Conservation (phyloP, 345 rosid genomes). For the Eucalyptus leucophloia region DNA sequence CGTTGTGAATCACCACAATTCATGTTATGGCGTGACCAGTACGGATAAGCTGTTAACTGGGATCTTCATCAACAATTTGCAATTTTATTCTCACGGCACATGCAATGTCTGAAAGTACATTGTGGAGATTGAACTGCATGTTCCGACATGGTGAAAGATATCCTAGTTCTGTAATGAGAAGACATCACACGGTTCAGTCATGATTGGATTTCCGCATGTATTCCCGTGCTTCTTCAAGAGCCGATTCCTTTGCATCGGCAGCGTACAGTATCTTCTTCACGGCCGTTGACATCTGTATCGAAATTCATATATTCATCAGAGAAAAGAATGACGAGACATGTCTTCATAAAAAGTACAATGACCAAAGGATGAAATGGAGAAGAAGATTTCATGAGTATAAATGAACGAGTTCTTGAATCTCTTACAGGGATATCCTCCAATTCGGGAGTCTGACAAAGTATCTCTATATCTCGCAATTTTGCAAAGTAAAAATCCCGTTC, state of each 20-base stretch:
- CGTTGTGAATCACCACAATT: background rate
- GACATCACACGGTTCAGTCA: constrained; percentile 3
- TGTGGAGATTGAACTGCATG: background rate
- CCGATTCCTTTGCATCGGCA: constrained; percentile 67
- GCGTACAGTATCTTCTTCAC: constrained; percentile 85
- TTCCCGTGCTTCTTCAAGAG: constrained; percentile 79
- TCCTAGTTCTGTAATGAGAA: background rate
- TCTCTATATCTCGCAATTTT: constrained; percentile 76
- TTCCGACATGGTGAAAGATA: background rate
- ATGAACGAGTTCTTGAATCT: background rate
- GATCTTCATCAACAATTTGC: background rate
- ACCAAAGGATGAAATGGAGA: background rate
- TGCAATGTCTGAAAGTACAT: background rate
- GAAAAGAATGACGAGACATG: background rate
- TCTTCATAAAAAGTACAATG: background rate
- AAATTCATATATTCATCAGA: background rate
- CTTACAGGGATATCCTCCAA: constrained; percentile 63
- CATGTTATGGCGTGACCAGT: background rate
- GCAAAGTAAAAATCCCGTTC: constrained; percentile 93
- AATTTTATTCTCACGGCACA: background rate
- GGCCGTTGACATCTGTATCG: constrained; percentile 60
- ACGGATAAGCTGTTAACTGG: background rate
- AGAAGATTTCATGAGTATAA: background rate
- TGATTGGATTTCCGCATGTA: constrained; percentile 24
- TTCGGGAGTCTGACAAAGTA: constrained; percentile 72